Evolutionary conservation across 208 protist species (phyloP).

Genomic region (Crithidia expoeki): DNA sequence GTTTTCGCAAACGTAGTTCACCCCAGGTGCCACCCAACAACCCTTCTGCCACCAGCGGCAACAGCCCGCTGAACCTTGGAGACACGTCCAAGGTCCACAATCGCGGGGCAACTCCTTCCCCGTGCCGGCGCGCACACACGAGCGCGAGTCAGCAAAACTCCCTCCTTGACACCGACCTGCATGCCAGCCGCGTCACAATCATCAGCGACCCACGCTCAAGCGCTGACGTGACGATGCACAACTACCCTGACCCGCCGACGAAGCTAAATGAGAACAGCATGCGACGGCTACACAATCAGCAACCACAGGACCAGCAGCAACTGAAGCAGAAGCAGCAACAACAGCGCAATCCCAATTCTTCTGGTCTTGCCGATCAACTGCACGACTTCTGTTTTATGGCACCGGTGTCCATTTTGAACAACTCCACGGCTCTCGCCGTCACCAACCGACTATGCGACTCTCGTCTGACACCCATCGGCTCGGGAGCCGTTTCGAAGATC

Average conservation of each 20-base stretch:
- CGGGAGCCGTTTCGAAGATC: too few relatives aligned
- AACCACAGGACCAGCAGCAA: not conserved
- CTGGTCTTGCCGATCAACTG: not conserved
- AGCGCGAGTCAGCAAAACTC: not conserved
- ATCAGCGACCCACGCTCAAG: constrained; percentile 10
- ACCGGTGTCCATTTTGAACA: constrained; percentile 15
- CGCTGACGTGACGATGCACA: not conserved
- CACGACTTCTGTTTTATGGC: not conserved
- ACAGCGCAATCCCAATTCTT: not conserved
- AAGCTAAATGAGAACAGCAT: not conserved
- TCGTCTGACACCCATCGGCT: not conserved
- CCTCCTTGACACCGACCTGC: not conserved
- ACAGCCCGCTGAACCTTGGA: not conserved
- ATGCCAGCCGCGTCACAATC: constrained; percentile 16
- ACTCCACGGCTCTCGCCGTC: not conserved
- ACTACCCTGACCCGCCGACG: not conserved
- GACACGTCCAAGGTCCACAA: not conserved
- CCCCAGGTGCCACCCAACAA: not conserved
- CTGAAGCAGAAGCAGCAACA: not conserved
- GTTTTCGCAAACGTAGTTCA: not conserved
- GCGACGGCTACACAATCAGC: not conserved
- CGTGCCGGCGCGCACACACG: not conserved
- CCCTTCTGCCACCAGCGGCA: too few relatives aligned
- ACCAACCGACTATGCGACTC: constrained; percentile 2
- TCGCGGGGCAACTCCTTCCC: not conserved